A percentile compares a stretch with the other conserved stretches of the same genome.
Evolutionary conservation across 345 rosid species (phyloP).

Genomic region (Anacardium occidentale): DNA sequence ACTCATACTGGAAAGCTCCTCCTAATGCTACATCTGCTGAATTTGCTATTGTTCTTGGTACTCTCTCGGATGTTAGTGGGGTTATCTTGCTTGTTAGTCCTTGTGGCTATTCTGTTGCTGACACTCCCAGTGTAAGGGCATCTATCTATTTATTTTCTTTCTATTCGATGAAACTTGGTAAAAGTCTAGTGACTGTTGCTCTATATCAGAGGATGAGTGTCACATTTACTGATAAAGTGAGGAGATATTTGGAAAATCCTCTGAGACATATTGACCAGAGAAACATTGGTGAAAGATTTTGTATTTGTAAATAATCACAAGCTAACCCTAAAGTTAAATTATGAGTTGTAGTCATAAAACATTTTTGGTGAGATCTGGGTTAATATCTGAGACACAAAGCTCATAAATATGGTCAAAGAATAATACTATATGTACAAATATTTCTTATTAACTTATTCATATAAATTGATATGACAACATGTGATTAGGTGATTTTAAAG

Average conservation of each 20-base stretch:
- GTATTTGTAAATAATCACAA: not conserved
- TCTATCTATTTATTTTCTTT: slow-evolving; percentile 9
- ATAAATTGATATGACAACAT: no score
- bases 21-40: slow-evolving; percentile 54
- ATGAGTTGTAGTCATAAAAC: no score
- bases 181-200: slow-evolving; percentile 3
- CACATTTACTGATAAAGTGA: not conserved
- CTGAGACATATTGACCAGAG: not conserved
- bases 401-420: no score
- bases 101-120: slow-evolving; percentile 85
- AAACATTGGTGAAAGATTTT: not conserved
- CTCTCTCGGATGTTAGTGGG: slow-evolving; percentile 76
- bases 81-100: slow-evolving; percentile 83
- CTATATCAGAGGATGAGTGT: not conserved
- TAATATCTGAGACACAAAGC: no score
- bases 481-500: no score
- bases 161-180: slow-evolving; percentile 6
- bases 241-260: not conserved
- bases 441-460: no score
- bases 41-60: slow-evolving; percentile 64
- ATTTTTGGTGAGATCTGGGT: no score
- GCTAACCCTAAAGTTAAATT: not conserved
- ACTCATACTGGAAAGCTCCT: slow-evolving; percentile 91
- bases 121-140: slow-evolving; percentile 71
- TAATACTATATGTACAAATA: no score